Base-by-base conservation (phyloP, 495 filamentous ascomycete species). In the Penicillium longicatenatum region DNA sequence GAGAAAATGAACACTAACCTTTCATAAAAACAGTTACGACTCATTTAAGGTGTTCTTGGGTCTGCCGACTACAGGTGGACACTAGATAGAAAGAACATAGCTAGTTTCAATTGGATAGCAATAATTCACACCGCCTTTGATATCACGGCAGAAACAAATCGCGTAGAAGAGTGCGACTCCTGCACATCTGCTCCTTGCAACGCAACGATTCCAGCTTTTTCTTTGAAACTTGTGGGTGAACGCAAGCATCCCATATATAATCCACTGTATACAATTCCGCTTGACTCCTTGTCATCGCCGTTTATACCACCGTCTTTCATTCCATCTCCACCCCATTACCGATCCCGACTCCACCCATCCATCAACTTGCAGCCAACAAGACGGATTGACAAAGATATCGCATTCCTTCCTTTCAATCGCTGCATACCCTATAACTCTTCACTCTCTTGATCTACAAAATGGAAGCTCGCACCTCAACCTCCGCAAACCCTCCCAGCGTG, bases 31-130 rank as follows among this genome's bases (percentile, higher is more conserved):
- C 45, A 79, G 76, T 57, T 90, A 90, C 71, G 87, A 90, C 65
- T 85, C 81, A n/a, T 90, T 89, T 76, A 90, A 90, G 76, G 86
- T 89, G 48, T 84, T 84, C 71, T 73, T 87, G 51, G 86, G 86
- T 33, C 75, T 87, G 29, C 84, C 84, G n/a, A 87, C 83, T n/a
- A 87, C 84, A 22, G 82, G 82, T 64, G 82, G 83, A 24, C 81
- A 85, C 69, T 84, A 73, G 59, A 62, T 58, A 53, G 46, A 39
- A 35, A 50, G 31, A 33, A 48, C 19, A 57, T 57, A 42, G 19
- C 22, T 37, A 12, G 24, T 7, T 39, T 16, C 16, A 20, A 12
- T 11, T 47, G 41, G 12, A 39, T 39, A 37, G 11, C 4, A 26
- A 24, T 52, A 17, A 24, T 22, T 1, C 0, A 26, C 52, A 65